Conservation (phyloP, 495 filamentous ascomycete species). For the Podospora sp. region DNA sequence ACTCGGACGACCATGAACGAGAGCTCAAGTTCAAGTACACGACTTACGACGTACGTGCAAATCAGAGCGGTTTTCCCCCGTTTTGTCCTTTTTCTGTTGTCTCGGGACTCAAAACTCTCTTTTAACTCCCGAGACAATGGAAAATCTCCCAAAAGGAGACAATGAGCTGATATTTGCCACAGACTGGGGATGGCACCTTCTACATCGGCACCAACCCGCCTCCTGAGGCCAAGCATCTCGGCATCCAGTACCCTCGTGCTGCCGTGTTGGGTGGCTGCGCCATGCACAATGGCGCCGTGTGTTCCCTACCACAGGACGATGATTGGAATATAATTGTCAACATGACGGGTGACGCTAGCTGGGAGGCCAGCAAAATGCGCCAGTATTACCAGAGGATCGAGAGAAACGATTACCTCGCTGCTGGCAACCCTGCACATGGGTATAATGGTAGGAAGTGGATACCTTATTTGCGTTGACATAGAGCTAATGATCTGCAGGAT, state of each 20-base stretch:
- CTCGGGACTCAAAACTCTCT: no score
- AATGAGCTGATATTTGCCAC: no score
- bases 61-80: no score
- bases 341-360: constrained; percentile 48
- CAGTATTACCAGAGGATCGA: constrained; percentile 48
- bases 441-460: constrained; percentile 36
- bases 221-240: constrained; percentile 44
- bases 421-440: constrained; percentile 45
- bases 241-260: constrained; percentile 52
- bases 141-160: no score
- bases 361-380: constrained; percentile 50
- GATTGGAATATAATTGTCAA: constrained; percentile 52
- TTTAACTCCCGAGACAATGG: no score
- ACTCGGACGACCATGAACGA: constrained; percentile 47
- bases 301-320: constrained; percentile 44
- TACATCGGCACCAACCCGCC: constrained; percentile 52
- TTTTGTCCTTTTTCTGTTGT: no score
- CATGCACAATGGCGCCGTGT: constrained; percentile 53
- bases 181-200: constrained; percentile 48
- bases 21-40: constrained; percentile 48
- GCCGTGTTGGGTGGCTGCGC: constrained; percentile 52
- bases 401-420: constrained; percentile 44
- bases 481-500: constrained; percentile 28
- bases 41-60: constrained; percentile 49
- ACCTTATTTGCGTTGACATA: background rate